Conservation (phyloP, 1,284 basidiomycete genomes). For the Fomes fomentarius region DNA sequence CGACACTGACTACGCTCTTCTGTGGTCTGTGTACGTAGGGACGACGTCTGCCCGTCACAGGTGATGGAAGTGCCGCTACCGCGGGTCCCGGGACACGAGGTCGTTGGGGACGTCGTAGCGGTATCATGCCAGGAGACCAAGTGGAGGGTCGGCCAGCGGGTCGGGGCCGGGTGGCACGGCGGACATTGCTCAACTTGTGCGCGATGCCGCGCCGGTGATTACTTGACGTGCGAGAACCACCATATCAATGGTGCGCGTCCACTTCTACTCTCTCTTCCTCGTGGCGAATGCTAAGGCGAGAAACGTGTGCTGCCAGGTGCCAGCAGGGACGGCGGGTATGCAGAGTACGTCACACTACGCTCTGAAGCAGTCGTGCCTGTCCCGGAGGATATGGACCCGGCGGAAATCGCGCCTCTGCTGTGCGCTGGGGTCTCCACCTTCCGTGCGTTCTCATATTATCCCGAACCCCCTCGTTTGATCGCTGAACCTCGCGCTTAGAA, state of each 20-base stretch:
- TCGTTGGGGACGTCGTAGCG: constrained; percentile 31
- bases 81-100: constrained; percentile 32
- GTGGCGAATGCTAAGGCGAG: constrained; percentile 10
- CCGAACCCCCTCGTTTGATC: too few species aligned
- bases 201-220: constrained; percentile 27
- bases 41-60: constrained; percentile 24
- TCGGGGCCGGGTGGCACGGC: constrained; percentile 33
- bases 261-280: constrained; percentile 29
- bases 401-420: constrained; percentile 80
- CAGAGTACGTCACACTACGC: constrained; percentile 28
- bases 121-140: constrained; percentile 18
- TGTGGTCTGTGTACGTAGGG: constrained; percentile 16
- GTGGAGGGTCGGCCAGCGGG: constrained; percentile 31
- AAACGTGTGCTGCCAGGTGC: too few species aligned
- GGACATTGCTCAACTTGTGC: constrained; percentile 30
- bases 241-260: constrained; percentile 33
- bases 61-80: constrained; percentile 22
- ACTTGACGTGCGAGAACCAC: constrained; percentile 26
- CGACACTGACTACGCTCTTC: too few species aligned
- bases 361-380: constrained; percentile 65
- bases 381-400: constrained; percentile 67
- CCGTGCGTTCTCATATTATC: constrained; percentile 15
- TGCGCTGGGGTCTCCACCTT: constrained; percentile 58
- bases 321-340: constrained; percentile 20
- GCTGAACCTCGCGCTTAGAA: constrained; percentile 18